Percentiles rank a stretch among this genome's conserved stretches.
Evolutionary conservation across 1,139 yeast species (phyloP).

Genomic region (Geotrichum bryndzae): DNA sequence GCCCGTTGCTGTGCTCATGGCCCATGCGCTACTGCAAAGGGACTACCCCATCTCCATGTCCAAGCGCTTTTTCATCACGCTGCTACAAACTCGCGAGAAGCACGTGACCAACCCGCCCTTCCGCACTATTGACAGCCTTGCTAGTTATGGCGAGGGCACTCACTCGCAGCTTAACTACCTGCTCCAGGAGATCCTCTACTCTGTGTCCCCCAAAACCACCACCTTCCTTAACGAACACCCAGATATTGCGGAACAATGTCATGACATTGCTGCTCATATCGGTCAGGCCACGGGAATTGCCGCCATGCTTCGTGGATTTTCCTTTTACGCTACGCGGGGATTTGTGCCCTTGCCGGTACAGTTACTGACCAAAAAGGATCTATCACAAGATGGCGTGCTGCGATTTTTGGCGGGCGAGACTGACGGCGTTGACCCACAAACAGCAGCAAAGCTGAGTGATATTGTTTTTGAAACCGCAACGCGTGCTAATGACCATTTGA

Average conservation of each 20-base stretch:
- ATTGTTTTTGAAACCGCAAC: conserved; percentile 67
- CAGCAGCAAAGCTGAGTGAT: conserved; percentile 46
- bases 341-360: conserved; percentile 55
- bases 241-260: conserved; percentile 37
- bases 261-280: conserved; percentile 68
- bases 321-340: conserved; percentile 52
- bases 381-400: conserved; percentile 62
- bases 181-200: conserved; percentile 55
- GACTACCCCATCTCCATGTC: conserved; percentile 43
- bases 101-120: conserved; percentile 45
- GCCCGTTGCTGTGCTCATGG: conserved; percentile 55
- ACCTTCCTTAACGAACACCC: conserved; percentile 46
- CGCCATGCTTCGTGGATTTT: conserved; percentile 55
- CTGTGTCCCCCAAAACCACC: conserved; percentile 56
- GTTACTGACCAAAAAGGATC: conserved; percentile 45
- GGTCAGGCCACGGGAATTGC: conserved; percentile 80
- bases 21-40: conserved; percentile 22
- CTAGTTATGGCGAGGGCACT: conserved; percentile 77
- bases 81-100: conserved; percentile 55
- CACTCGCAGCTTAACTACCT: conserved; percentile 68
- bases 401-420: conserved; percentile 33
- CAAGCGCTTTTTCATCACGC: conserved; percentile 51
- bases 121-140: conserved; percentile 50
- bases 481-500: conserved; percentile 71
- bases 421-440: conserved; percentile 17